These are phyloP conservation scores for Talaromyces ruber DNA, from an alignment of 495 filamentous ascomycete genomes.

Conservation along the genomic window DNA sequence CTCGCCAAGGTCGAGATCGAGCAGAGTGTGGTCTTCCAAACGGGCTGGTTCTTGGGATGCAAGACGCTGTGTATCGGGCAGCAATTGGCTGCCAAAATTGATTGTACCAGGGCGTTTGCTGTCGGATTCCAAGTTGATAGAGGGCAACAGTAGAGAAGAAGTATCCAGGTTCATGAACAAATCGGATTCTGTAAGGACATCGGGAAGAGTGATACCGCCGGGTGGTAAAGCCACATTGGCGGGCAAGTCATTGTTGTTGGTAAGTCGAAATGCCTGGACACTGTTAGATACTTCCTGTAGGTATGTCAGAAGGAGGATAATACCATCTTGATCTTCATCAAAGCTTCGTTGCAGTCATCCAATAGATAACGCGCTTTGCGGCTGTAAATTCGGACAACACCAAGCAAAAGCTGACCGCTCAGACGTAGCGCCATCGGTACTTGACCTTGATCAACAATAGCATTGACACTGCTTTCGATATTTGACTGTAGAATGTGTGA, in stretches of 20 bases:
- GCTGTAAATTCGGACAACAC: conserved; percentile 95
- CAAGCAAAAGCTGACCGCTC: conserved; percentile 87
- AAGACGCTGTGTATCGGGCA: conserved; percentile 53
- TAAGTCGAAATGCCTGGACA: conserved; percentile 63
- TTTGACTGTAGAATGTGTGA: conserved; percentile 87
- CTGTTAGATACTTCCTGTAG: conserved; percentile 19
- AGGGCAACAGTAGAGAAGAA: conserved; percentile 63
- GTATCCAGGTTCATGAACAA: conserved; percentile 69
- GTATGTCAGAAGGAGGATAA: not conserved
- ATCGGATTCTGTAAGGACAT: conserved; percentile 83
- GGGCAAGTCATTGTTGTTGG: conserved; percentile 73
- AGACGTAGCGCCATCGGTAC: conserved; percentile 91
- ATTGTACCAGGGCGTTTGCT: conserved; percentile 47
- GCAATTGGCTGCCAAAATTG: conserved; percentile 60
- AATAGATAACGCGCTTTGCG: conserved; percentile 91
- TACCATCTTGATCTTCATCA: conserved; percentile 98
- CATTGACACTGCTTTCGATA: conserved; percentile 84
- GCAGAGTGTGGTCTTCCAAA: conserved; percentile 38
- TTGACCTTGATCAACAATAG: conserved; percentile 88
- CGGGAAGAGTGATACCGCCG: conserved; percentile 70
- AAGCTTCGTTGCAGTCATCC: conserved; percentile 94
- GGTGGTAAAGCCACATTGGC: conserved; percentile 54
- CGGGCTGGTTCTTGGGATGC: conserved; percentile 40
- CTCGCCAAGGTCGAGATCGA: conserved; percentile 45
- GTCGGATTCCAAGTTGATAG: conserved; percentile 48